phyloP scores from a whole-genome alignment of 2,329 filamentous ascomycete species.

The Fusarium sp. region DNA sequence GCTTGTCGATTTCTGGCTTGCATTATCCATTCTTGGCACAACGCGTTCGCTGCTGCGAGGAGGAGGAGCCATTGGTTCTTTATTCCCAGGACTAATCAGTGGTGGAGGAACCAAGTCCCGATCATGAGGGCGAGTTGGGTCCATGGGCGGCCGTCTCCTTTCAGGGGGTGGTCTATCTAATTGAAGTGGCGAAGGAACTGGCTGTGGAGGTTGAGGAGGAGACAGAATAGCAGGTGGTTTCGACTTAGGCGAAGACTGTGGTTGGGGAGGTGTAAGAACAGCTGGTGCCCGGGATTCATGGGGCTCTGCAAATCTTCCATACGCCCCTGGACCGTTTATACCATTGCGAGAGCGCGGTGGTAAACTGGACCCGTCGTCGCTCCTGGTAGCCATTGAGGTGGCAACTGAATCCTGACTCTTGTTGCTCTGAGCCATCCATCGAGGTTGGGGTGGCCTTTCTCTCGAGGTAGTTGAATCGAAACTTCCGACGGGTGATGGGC shows the following conservation, averaged over 20 bases:
- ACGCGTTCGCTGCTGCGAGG: conserved; percentile 65
- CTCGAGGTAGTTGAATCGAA: conserved; percentile 60
- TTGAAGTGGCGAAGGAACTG: conserved; percentile 42
- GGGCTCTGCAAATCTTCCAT: conserved; percentile 54
- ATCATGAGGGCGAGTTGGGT: conserved; percentile 66
- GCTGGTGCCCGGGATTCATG: conserved; percentile 34
- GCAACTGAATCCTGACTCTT: conserved; percentile 69
- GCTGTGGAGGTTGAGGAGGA: conserved; percentile 42
- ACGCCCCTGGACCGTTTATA: conserved; percentile 53
- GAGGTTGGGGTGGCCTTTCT: conserved; percentile 58
- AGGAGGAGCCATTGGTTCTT: conserved; percentile 60
- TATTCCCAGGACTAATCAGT: conserved; percentile 63
- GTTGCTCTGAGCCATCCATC: conserved; percentile 63
- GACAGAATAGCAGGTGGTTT: conserved; percentile 38
- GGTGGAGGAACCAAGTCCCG: conserved; percentile 69
- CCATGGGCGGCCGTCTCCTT: conserved; percentile 75
- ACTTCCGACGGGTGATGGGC: conserved; percentile 63
- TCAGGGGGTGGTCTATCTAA: conserved; percentile 67
- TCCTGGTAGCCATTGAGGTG: conserved; percentile 58
- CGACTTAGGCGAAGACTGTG: conserved; percentile 42
- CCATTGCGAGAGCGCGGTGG: conserved; percentile 67
- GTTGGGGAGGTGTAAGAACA: conserved; percentile 38
- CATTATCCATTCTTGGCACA: conserved; percentile 59
- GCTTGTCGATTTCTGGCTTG: conserved; percentile 44
- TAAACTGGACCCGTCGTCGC: conserved; percentile 64